Evolutionary conservation across 805 yeast genomes (phyloP).

Genomic region (Sugiyamaella chiloensis): DNA sequence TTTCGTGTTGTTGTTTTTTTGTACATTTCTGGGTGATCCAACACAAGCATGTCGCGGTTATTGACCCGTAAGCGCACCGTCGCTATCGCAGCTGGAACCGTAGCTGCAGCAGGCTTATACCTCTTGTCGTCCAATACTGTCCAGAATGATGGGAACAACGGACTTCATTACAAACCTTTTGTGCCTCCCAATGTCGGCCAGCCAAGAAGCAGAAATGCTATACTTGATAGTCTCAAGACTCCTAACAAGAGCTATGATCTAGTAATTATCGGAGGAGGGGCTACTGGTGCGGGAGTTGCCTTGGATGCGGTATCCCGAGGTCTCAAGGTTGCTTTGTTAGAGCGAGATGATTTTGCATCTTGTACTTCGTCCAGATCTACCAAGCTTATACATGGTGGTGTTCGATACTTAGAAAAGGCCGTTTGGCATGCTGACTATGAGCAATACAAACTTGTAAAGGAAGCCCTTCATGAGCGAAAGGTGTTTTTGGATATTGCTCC

Average conservation of each 20-base stretch:
- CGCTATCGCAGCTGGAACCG: slow-evolving; percentile 1
- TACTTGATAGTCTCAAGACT: slow-evolving; percentile 26
- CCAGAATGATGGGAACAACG: slow-evolving; percentile 1
- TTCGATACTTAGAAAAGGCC: slow-evolving; percentile 91
- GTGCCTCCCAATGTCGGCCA: slow-evolving; percentile 11
- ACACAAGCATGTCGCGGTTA: slow-evolving; percentile 4
- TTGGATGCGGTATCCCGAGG: slow-evolving; percentile 90
- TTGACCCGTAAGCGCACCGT: slow-evolving; percentile 1
- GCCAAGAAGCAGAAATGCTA: slow-evolving; percentile 30
- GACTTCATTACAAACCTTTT: slow-evolving; percentile 12
- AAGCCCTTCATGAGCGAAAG: slow-evolving; percentile 83
- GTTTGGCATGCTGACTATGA: slow-evolving; percentile 87
- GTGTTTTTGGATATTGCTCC: slow-evolving; percentile 89
- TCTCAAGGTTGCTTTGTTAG: slow-evolving; percentile 80
- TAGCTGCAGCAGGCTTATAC: neutral
- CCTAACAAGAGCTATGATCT: slow-evolving; percentile 62
- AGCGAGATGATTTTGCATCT: slow-evolving; percentile 83
- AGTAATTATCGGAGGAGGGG: slow-evolving; percentile 94
- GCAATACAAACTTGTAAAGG: slow-evolving; percentile 83
- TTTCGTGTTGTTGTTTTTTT: too few relatives aligned
- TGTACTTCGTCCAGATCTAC: slow-evolving; percentile 94
- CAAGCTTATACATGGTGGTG: slow-evolving; percentile 97
- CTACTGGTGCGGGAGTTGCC: slow-evolving; percentile 92
- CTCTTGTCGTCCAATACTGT: neutral
- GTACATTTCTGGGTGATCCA: too few relatives aligned